Percentiles rank a stretch among this genome's conserved stretches.
Evolutionary conservation across 2,329 filamentous ascomycete genomes (phyloP).

Genomic region (Penicillium sp.): DNA sequence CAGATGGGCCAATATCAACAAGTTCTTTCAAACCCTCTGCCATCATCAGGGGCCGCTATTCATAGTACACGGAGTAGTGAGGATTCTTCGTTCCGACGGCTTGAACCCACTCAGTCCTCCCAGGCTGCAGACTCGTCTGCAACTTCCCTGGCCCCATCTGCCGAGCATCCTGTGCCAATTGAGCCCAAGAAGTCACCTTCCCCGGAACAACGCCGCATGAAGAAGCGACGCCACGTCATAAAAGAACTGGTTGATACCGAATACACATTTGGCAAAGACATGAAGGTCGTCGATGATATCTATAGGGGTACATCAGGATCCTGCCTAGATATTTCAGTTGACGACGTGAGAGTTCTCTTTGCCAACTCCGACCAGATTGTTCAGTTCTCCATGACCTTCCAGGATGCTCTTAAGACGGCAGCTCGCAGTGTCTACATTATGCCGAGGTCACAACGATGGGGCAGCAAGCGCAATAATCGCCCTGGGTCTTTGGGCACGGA

Average conservation of each 20-base stretch:
- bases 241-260: slow-evolving; percentile 94
- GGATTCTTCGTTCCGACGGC: slow-evolving; percentile 35
- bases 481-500: slow-evolving; percentile 32
- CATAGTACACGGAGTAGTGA: slow-evolving; percentile 37
- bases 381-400: slow-evolving; percentile 75
- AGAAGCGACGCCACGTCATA: slow-evolving; percentile 77
- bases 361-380: slow-evolving; percentile 90
- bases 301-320: slow-evolving; percentile 90
- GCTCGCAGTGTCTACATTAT: slow-evolving; percentile 76
- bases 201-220: slow-evolving; percentile 56
- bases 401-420: slow-evolving; percentile 75
- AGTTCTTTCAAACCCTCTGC: background rate
- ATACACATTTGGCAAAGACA: slow-evolving; percentile 83
- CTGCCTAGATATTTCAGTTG: slow-evolving; percentile 72
- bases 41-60: slow-evolving; percentile 10
- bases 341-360: slow-evolving; percentile 87
- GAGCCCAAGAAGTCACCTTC: slow-evolving; percentile 32
- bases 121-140: slow-evolving; percentile 37
- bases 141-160: slow-evolving; percentile 38
- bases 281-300: slow-evolving; percentile 96
- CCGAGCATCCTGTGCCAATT: slow-evolving; percentile 24
- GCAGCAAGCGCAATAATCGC: slow-evolving; percentile 48
- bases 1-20: background rate
- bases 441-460: slow-evolving; percentile 53
- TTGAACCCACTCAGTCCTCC: slow-evolving; percentile 30